These are phyloP conservation scores for Colletotrichum sansevieriae DNA, from an alignment of 2,329 filamentous ascomycete genomes.

Conservation along the genomic window DNA sequence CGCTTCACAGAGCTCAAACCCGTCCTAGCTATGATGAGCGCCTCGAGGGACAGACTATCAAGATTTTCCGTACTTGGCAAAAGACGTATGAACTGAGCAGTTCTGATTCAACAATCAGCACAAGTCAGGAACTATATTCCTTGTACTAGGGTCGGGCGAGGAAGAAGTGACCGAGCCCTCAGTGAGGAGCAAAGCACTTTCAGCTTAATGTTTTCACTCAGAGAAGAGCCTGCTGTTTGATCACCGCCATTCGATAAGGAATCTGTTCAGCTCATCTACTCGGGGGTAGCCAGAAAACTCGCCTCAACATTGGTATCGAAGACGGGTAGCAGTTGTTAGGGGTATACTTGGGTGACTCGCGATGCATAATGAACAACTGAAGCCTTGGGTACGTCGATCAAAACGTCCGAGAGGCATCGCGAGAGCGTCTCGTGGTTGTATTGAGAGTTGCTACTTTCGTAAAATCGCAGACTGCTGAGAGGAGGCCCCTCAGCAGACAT, in stretches of 20 bases:
- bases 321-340: conserved; percentile 33
- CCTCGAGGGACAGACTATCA: neutral
- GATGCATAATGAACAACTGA: conserved; percentile 49
- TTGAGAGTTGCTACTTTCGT: too few species aligned
- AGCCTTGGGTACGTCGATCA: conserved; percentile 50
- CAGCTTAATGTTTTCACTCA: conserved; percentile 49
- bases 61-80: too few species aligned
- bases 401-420: conserved; percentile 51
- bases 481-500: too few species aligned
- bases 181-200: conserved; percentile 50
- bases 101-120: neutral
- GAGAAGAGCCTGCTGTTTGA: neutral
- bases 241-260: neutral
- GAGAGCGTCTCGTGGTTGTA: too few species aligned
- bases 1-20: conserved; percentile 42
- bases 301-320: conserved; percentile 47
- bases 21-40: conserved; percentile 42
- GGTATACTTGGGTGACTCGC: conserved; percentile 51
- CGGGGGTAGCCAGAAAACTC: conserved; percentile 45
- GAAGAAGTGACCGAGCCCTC: conserved; percentile 47
- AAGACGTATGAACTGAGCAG: too few species aligned
- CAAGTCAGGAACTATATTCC: neutral
- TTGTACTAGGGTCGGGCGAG: too few species aligned
- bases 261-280: conserved; percentile 44
- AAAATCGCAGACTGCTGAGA: too few species aligned